Evolutionary conservation across 495 filamentous ascomycete species (phyloP), one percentile per base, ranked within the genome.

Genomic region (Aspergillus mulundensis): DNA sequence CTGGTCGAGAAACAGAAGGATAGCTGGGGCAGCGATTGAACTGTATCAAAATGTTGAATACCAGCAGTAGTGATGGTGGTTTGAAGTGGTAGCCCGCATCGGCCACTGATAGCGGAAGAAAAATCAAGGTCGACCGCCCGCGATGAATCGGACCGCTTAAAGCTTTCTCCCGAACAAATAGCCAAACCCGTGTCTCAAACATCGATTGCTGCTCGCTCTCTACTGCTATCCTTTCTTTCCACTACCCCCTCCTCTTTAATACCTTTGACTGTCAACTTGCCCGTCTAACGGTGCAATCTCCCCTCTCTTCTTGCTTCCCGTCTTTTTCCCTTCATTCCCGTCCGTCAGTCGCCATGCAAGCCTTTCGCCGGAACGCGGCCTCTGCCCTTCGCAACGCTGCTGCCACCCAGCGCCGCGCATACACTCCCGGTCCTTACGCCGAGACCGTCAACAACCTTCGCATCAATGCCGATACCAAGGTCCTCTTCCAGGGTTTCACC

Each of bases 401-500:
- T 67, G 64, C 71, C 62, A 71, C 72, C 63, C 71, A 81, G 68
- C 80, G 81, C 66, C 85, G 87, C 61, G 73, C 73, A 56, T 93
- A 93, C 74, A 80, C 87, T 67, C 83, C 86, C 54, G 79, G 78
- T 46, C 80, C 81, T 51, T 99, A 99, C 70, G 81, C 88, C 55
- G 73, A 83, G 60, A 97, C 95, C 41, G 84, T 88, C 72, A 79
- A 87, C 61, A 97, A 97, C 80, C 83, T 99, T 61, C 87, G 90
- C 71, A 91, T 99, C 74, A 96, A 89, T 72, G 72, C 75, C 68
- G 85, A 97, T 50, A 99, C 94, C 54, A 91, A 89, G 76, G 91
- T 99, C 51, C 79, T 99, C 63, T 99, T 83, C 81, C 94, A 99
- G 77, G 94, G 94, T 53, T 97, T 99, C 74, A 99, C 94, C 12